Evolutionary conservation across 257 asterid species (phyloP), one percentile per base, ranked within the genome.

Genomic region (Sherardia arvensis): DNA sequence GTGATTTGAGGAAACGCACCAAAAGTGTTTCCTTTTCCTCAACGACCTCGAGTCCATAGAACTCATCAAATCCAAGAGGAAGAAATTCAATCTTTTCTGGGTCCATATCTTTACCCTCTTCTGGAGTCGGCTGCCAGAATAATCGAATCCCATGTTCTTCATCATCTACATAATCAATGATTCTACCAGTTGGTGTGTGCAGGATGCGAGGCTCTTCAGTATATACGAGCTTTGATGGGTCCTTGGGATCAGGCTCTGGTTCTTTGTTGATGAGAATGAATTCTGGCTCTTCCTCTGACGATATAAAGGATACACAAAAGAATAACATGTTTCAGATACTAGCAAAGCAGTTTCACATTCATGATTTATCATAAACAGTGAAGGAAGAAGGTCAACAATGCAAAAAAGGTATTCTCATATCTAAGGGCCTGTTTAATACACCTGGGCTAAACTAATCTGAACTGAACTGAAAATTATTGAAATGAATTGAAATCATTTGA

Each of bases 191-290:
- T 48, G 96, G 99, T 22, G 96, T 84, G 63, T 92, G 99, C 63
- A 93, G 66, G 72, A 93, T 90, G 64, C 82, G 76, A 18, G 99
- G 99, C 64, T 93, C 99, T 71, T 87, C 96, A 6, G 73, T 77
- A 68, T 84, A 74, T 57, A 84, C 64, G 26, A 81, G 85, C 62
- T 81, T 73, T n/a, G 95, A 81, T 48, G 99, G 96, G 69, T 93
- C 80, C 65, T 90, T 76, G 5, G 99, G 99, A 80, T 93, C 96
- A 51, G 97, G 92, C 75, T 82, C 85, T 18, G 97, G 97, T 57
- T 90, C 97, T 72, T 85, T 81, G 69, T 87, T 87, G 59, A 89
- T 64, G 63, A 93, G 79, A 45, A 85, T 64, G 63, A 93, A 93
- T 69, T 93, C 99, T 61, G 95, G 95, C 45, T 68, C 71, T 68